phyloP scores from a whole-genome alignment of 176 grass and related monocot species.

The Calamus simplicifolius region DNA sequence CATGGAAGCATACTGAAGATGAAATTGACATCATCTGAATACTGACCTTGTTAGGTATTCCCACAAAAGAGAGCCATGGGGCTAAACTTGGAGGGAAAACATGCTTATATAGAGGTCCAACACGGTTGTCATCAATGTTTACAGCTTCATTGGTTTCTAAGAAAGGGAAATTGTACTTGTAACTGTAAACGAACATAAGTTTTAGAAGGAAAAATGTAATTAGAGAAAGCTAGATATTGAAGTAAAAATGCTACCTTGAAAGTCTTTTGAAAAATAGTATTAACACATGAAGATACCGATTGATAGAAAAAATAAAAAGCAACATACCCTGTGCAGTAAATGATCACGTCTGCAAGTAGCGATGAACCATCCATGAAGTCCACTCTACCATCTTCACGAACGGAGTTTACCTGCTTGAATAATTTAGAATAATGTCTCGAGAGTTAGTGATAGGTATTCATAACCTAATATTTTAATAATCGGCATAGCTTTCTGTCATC shows the following conservation, averaged over 20 bases:
- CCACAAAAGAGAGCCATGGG: conserved; percentile 6
- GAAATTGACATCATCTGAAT: too few species aligned
- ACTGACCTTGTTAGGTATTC: too few species aligned
- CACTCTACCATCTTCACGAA: conserved; percentile 28
- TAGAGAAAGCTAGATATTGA: too few species aligned
- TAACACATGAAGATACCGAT: background rate
- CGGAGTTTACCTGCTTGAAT: conserved; percentile 22
- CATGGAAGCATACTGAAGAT: too few species aligned
- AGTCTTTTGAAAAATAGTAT: too few species aligned
- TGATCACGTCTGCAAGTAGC: conserved; percentile 26
- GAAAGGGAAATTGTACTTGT: conserved; percentile 39
- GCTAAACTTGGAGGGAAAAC: conserved; percentile 15
- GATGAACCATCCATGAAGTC: conserved; percentile 26
- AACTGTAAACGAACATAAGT: too few species aligned
- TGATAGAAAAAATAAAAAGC: background rate
- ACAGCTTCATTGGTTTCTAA: conserved; percentile 25
- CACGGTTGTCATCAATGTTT: conserved; percentile 36
- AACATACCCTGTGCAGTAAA: conserved; percentile 54
- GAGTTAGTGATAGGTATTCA: too few species aligned
- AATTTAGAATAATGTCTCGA: too few species aligned
- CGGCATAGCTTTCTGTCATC: too few species aligned
- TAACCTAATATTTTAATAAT: too few species aligned
- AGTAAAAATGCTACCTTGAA: too few species aligned
- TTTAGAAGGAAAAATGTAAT: too few species aligned
- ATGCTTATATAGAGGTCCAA: conserved; percentile 45